Percentiles rank a stretch among this genome's conserved stretches.
These are phyloP conservation scores for Cryptosporidium sp. DNA, from an alignment of 169 alveolate genomes.

Conservation along the genomic window DNA sequence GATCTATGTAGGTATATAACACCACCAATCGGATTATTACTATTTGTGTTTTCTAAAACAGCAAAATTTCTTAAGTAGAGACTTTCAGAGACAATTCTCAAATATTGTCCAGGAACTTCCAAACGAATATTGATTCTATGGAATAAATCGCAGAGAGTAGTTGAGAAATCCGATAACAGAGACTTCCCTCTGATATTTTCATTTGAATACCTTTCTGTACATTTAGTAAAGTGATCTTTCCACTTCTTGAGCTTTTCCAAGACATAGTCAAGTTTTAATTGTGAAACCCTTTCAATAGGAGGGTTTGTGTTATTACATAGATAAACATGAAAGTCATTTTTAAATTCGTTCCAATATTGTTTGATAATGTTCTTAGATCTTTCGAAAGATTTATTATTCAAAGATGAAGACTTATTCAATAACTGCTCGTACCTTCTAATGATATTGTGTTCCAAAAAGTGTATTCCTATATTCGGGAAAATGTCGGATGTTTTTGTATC, in stretches of 20 bases:
- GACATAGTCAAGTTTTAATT: constrained; percentile 73
- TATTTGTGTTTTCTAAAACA: constrained; percentile 47
- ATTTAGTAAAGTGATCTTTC: constrained; percentile 78
- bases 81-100: constrained; percentile 77
- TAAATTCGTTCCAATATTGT: constrained; percentile 77
- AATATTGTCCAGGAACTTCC: constrained; percentile 80
- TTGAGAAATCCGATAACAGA: constrained; percentile 76
- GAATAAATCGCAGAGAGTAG: constrained; percentile 80
- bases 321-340: constrained; percentile 70
- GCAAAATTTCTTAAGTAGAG: constrained; percentile 67
- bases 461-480: constrained; percentile 77
- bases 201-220: constrained; percentile 48
- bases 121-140: constrained; percentile 76
- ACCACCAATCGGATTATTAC: constrained; percentile 73
- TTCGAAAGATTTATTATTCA: constrained; percentile 57
- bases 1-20: constrained; percentile 78
- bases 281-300: constrained; percentile 53
- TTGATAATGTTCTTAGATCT: constrained; percentile 75
- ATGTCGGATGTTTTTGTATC: constrained; percentile 8
- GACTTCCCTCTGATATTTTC: constrained; percentile 44
- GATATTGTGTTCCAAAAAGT: constrained; percentile 77
- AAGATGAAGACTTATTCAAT: constrained; percentile 12
- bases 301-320: neutral
- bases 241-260: constrained; percentile 80
- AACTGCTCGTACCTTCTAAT: constrained; percentile 75